Evolutionary conservation across 1,284 basidiomycete genomes (phyloP), one percentile per base, ranked within the genome.

Genomic region (Tremellales sp.): DNA sequence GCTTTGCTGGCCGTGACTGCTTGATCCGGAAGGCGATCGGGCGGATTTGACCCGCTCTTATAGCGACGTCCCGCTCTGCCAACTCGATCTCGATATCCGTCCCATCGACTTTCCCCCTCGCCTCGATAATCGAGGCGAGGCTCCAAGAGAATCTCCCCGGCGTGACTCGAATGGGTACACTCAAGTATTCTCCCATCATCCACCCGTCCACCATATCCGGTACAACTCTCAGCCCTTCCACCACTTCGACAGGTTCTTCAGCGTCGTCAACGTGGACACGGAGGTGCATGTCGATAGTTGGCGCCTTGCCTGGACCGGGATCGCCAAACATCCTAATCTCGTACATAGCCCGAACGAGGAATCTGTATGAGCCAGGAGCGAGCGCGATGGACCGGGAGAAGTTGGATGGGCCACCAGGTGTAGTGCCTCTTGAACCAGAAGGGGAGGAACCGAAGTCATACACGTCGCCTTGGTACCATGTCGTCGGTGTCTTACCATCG

Each of bases 261-360:
- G 22, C 15, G 4, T 53, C 40, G 29, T 64, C 61, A 4, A 52
- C 25, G 37, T 51, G 51, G 10, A 60, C 45, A 2, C 41, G 47
- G 12, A 68, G n/a, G 19, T 57, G 58, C 33, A 69, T 36, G 8
- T 54, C 53, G 33, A 73, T 70, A 3, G 39, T 48, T 1, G 67
- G 67, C 19, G 56, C 41, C 13, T 48, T 42, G 4, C 45, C 50
- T 2, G 26, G 7, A 2, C 60, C 64, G 2, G 69, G 68, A 53
- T 72, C 71, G 2, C 70, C 70, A 56, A 72, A 73, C 62, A 71
- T 60, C 23, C 71, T 53, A 26, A 67, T 62, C 47, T 73, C 71
- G 52, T 73, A 73, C 36, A 63, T 42, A 2, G 61, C 68, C 33
- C 67, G 49, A 7, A 67, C 60, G 33, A 73, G 51, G 4, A 72